Evolutionary conservation across 1,284 basidiomycete genomes (phyloP).

Genomic region (Ceratobasidium sp.): DNA sequence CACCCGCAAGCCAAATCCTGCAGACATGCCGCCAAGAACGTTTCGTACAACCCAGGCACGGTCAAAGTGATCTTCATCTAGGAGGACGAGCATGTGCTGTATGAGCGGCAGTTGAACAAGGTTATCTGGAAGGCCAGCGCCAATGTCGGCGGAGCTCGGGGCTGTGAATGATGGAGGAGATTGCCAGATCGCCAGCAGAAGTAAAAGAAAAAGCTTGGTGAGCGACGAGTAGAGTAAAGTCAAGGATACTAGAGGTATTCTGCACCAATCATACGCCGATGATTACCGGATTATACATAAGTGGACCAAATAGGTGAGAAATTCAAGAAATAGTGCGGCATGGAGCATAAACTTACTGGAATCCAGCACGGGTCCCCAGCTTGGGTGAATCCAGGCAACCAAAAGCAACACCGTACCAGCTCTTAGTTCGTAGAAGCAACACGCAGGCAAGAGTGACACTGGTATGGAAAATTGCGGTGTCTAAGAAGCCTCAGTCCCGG

Average conservation of each 20-base stretch:
- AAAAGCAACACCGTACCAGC: conserved; percentile 51
- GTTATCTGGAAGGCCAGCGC: conserved; percentile 53
- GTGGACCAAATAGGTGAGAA: background rate
- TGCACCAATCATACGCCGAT: conserved; percentile 49
- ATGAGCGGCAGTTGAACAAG: conserved; percentile 26
- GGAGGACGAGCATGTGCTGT: conserved; percentile 21
- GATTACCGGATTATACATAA: conserved; percentile 5
- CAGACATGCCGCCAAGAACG: conserved; percentile 84
- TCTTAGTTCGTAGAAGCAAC: conserved; percentile 60
- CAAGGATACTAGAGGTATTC: conserved; percentile 78
- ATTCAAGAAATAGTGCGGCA: too few species aligned
- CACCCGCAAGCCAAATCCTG: conserved; percentile 76
- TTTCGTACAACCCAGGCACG: conserved; percentile 87
- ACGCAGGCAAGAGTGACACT: conserved; percentile 70
- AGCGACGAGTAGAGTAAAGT: conserved; percentile 88
- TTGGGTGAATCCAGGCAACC: background rate
- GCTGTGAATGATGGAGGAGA: conserved; percentile 56
- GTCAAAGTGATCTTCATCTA: conserved; percentile 76
- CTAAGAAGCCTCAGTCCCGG: conserved; percentile 54
- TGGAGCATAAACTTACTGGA: background rate
- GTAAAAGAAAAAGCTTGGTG: conserved; percentile 85
- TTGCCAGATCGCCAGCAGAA: conserved; percentile 85
- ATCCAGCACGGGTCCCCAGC: conserved; percentile 10
- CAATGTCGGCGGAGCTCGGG: conserved; percentile 53
- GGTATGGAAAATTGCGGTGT: conserved; percentile 75